Evolutionary conservation across 2,329 filamentous ascomycete species (phyloP), one percentile per base, ranked within the genome.

Genomic region (Neoarthrinium moseri): DNA sequence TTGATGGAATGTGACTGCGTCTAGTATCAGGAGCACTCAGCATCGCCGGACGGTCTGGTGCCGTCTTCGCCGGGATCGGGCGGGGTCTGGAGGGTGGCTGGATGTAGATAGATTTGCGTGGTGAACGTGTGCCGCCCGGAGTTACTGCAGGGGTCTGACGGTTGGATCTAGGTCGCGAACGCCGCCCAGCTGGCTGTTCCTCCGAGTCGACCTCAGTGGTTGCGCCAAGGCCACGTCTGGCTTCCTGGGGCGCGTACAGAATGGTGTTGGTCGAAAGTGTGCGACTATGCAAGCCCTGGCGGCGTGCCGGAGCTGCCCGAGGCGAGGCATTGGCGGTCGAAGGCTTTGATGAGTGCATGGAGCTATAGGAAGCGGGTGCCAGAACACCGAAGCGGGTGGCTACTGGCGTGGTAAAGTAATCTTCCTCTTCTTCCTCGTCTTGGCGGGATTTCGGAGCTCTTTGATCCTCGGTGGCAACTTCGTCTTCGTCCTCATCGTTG

Each of bases 221-320:
- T 10, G 62, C 58, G n/a, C n/a, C n/a, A 1, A 45, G 50, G 21
- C 60, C 55, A 13, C 64, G 67, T 40, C 52, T 62, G 43, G 57
- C 52, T 21, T 75, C 70, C 24, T 82, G 71, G 0, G 91, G 91
- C 26, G 88, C 91, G 67, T 87, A 95, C 1, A 96, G 72, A 44
- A 95, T 91, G 0, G 91, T 96, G 55, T 85, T 89, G 17, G 83
- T 87, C 0, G 91, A 96, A 4, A 86, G 64, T 11, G 89, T 91
- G 29, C 91, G 85, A 45, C 70, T 78, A 57, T 96, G 91, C 4
- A 73, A 58, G 1, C 66, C 69, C 35, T 70, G 64, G 42, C 69
- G 66, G 32, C 63, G 59, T 56, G 59, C 40, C 43, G 20, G 61
- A 50, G 30, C 63, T 51, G 54, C 33, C 53, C 57, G 46, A 45